phyloP scores from a whole-genome alignment of 768 basidiomycete genomes.

The Gloeopeniophorella convolvens region DNA sequence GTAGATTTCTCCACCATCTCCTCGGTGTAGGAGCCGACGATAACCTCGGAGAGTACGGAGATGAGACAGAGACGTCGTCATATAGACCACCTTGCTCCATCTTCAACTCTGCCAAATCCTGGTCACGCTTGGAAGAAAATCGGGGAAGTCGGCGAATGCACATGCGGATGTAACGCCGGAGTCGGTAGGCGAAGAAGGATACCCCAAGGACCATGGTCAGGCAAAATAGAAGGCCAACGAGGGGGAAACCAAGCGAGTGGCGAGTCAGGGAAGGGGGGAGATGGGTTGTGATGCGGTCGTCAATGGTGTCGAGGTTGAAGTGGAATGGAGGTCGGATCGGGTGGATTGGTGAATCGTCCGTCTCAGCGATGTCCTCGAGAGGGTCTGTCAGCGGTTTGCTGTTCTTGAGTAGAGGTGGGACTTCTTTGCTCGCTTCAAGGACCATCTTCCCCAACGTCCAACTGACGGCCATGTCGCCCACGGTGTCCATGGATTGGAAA shows the following conservation, averaged over 20 bases:
- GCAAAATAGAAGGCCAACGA: constrained; percentile 55
- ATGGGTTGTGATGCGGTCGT: constrained; percentile 59
- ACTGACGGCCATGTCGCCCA: constrained; percentile 88
- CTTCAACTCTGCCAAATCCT: constrained; percentile 23
- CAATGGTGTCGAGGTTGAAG: constrained; percentile 50
- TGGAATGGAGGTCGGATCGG: constrained; percentile 58
- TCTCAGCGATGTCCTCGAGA: constrained; percentile 28
- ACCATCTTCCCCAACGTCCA: constrained; percentile 99
- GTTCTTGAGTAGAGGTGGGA: constrained; percentile 42
- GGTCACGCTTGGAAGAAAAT: constrained; percentile 22
- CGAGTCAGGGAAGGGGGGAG: constrained; percentile 57
- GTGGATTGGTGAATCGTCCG: constrained; percentile 45
- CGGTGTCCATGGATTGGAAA: constrained; percentile 93
- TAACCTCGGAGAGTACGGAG: constrained; percentile 1
- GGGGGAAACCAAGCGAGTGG: constrained; percentile 66
- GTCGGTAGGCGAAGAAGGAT: constrained; percentile 42
- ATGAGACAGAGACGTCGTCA: constrained; percentile 2
- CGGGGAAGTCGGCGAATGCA: constrained; percentile 27
- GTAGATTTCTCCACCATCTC: constrained; percentile 6
- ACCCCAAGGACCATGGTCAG: constrained; percentile 37
- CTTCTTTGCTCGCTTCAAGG: constrained; percentile 88
- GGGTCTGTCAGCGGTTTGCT: constrained; percentile 65
- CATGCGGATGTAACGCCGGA: constrained; percentile 50
- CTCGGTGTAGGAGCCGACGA: neutral
- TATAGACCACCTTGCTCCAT: constrained; percentile 29